A percentile compares a stretch with the other conserved stretches of the same genome.
These are phyloP conservation scores for Rosa persica DNA, from an alignment of 306 rosid species.

Conservation along the genomic window DNA sequence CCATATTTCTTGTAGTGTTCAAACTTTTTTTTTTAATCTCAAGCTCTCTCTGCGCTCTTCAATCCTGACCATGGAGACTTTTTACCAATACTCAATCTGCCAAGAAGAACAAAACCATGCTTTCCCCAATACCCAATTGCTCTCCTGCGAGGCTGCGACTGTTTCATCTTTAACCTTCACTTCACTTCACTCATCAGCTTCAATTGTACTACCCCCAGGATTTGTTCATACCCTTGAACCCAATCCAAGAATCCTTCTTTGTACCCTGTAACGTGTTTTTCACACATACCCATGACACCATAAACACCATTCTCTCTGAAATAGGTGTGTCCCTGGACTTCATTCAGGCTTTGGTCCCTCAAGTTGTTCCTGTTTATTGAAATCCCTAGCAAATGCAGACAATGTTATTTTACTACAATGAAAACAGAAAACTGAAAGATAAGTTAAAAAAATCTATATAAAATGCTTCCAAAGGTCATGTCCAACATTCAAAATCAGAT, in stretches of 20 bases:
- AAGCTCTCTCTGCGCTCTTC: neutral
- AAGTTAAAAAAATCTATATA: no score
- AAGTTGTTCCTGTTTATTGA: neutral
- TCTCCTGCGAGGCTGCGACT: slow-evolving; percentile 14
- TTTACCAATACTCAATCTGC: slow-evolving; percentile 23
- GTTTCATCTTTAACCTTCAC: slow-evolving; percentile 23
- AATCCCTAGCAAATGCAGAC: no score
- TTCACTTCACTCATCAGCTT: slow-evolving; percentile 27
- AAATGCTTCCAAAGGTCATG: no score
- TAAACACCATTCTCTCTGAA: slow-evolving; percentile 13
- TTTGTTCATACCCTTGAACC: slow-evolving; percentile 3
- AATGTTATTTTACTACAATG: no score
- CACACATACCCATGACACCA: slow-evolving; percentile 2
- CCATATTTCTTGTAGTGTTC: no score
- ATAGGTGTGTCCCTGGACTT: slow-evolving; percentile 27
- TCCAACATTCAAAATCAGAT: no score
- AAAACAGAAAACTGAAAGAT: no score
- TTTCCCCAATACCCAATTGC: slow-evolving; percentile 22
- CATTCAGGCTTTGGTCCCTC: slow-evolving; percentile 18
- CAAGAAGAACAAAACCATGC: slow-evolving; percentile 16
- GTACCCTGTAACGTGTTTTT: slow-evolving; percentile 26
- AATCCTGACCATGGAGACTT: slow-evolving; percentile 16
- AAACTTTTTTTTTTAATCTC: neutral
- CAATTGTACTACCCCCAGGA: slow-evolving; percentile 16
- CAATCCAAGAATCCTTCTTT: slow-evolving; percentile 16